Base-by-base conservation (phyloP, 805 yeast species). In the Metschnikowia lunata region DNA sequence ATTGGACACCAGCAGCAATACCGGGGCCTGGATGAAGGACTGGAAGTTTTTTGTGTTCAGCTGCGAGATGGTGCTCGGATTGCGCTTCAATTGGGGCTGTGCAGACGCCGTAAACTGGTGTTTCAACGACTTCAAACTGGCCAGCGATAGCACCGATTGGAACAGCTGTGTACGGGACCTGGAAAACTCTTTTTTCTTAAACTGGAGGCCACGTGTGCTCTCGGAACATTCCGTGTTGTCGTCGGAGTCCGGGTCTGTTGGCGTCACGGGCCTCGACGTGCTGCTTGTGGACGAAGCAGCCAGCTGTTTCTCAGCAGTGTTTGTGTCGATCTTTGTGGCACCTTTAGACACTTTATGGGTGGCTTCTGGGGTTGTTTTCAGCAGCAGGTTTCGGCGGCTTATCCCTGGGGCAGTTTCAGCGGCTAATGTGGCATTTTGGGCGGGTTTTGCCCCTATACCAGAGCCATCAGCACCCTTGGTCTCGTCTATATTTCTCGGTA, bases 1-100 rank as follows among this genome's bases (percentile, higher is more conserved):
- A 39, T 62, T 66, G 14, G 69, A 47, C 34, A 67, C 64, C 45
- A 67, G 60, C 33, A 71, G 66, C 36, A 71, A 56, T 5, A 69
- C 75, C 1, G 76, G 76, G 1, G 75, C 76, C 55, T 71, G 76
- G 42, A 71, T 71, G 46, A 67, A 70, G 18, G 71, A 63, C 57
- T 71, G 76, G 57, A 69, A 68, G 54, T 71, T 66, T 51, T 66
- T 54, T 30, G 48, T 41, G 34, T 52, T 47, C 13, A 37, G 42
- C 32, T 43, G 50, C 36, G 46, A 45, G 13, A 43, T 46, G n/a
- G 46, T 39, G 42, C 50, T 46, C 13, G 42, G 41, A 26, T 48
- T 52, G 6, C 54, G 39, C 48, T 46, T 42, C 34, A 47, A 40
- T 15, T 48, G 46, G 8, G 49, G 54, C 42, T 34, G 51, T 34